These are phyloP conservation scores for Xylariaceae sp. DNA, from an alignment of 2,329 filamentous ascomycete genomes.

Conservation along the genomic window DNA sequence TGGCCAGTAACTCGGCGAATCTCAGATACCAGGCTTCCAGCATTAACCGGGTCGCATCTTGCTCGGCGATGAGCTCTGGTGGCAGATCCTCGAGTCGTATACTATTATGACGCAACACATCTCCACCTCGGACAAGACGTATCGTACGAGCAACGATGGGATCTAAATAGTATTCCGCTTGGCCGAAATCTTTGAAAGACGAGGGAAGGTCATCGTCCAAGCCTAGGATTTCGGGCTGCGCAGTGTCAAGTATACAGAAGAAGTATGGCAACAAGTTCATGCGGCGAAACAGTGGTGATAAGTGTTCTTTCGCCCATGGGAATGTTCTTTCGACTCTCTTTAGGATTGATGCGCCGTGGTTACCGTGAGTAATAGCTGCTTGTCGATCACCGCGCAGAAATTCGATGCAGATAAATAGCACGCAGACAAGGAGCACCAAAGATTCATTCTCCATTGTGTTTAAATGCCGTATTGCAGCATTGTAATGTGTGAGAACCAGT, in stretches of 20 bases:
- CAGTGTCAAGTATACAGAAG: constrained; percentile 24
- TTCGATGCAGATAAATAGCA: constrained; percentile 43
- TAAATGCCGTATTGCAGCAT: constrained; percentile 35
- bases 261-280: constrained; percentile 39
- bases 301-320: constrained; percentile 30
- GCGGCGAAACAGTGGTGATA: constrained; percentile 36
- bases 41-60: constrained; percentile 16
- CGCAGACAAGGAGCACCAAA: constrained; percentile 36
- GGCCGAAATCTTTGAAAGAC: constrained; percentile 18
- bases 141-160: constrained; percentile 27
- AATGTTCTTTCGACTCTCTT: constrained; percentile 24
- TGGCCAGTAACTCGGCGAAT: constrained; percentile 20
- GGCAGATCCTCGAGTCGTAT: constrained; percentile 11
- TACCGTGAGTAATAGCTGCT: constrained; percentile 35
- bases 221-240: constrained; percentile 21
- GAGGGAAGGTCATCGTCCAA: constrained; percentile 21
- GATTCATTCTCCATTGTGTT: constrained; percentile 30
- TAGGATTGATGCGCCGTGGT: constrained; percentile 37
- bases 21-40: constrained; percentile 29
- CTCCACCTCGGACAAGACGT: constrained; percentile 28
- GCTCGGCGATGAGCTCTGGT: constrained; percentile 21
- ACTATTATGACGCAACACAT: constrained; percentile 24
- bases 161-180: constrained; percentile 32
- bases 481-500: constrained; percentile 39
- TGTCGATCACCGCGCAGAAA: constrained; percentile 35